Evolutionary conservation across 2,329 filamentous ascomycete genomes (phyloP).

Genomic region (Aureobasidium sp.): DNA sequence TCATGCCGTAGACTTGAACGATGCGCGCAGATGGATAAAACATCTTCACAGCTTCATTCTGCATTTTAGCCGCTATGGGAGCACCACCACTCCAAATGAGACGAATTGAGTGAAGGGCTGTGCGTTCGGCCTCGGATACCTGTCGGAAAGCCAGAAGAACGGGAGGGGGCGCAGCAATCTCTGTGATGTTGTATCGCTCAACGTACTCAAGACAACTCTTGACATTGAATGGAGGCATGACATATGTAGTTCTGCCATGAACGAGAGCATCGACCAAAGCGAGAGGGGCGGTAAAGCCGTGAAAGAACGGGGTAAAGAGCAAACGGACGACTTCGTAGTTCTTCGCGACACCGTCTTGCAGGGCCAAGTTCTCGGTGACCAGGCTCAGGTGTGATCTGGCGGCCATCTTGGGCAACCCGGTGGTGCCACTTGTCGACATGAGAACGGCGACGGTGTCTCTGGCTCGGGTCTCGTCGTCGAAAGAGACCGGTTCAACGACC

Average conservation of each 20-base stretch:
- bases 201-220: slow-evolving; percentile 32
- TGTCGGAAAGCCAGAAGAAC: slow-evolving; percentile 27
- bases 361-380: slow-evolving; percentile 25
- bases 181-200: slow-evolving; percentile 36
- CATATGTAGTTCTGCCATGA: slow-evolving; percentile 37
- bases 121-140: slow-evolving; percentile 29
- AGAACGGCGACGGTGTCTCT: slow-evolving; percentile 21
- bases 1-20: slow-evolving; percentile 47
- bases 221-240: slow-evolving; percentile 38
- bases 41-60: slow-evolving; percentile 32
- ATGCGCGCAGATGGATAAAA: slow-evolving; percentile 35
- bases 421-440: slow-evolving; percentile 29
- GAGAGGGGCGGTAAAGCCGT: slow-evolving; percentile 41
- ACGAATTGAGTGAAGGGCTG: slow-evolving; percentile 32
- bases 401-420: slow-evolving; percentile 33
- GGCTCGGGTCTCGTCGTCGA: slow-evolving; percentile 16
- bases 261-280: slow-evolving; percentile 39
- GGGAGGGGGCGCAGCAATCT: slow-evolving; percentile 40
- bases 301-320: slow-evolving; percentile 45
- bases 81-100: slow-evolving; percentile 40
- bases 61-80: slow-evolving; percentile 33
- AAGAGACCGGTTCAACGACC: background rate
- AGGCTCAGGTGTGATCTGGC: slow-evolving; percentile 28
- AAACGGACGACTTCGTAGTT: slow-evolving; percentile 34
- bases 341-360: slow-evolving; percentile 20